Conservation (phyloP, 768 basidiomycete species). For the Rhizopogon roseolus region DNA sequence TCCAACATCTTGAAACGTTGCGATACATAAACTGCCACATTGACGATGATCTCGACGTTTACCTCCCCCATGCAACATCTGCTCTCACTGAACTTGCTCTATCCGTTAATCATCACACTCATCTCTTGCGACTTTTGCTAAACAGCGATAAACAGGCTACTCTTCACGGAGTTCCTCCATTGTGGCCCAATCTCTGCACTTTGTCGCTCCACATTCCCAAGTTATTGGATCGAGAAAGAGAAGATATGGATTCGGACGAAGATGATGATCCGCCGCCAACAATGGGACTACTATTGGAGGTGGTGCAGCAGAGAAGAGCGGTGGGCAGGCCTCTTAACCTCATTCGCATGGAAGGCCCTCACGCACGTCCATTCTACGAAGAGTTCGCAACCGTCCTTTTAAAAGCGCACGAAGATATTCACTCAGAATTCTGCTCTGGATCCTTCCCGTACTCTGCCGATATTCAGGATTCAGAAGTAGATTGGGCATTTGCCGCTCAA, state of each 20-base stretch:
- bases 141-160: constrained; percentile 30
- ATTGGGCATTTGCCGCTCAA: constrained; percentile 22
- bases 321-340: constrained; percentile 22
- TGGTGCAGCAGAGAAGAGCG: constrained; percentile 24
- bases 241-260: constrained; percentile 26
- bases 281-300: constrained; percentile 27
- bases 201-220: constrained; percentile 22
- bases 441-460: constrained; percentile 11
- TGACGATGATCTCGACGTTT: constrained; percentile 30
- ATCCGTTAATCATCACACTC: constrained; percentile 26
- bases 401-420: constrained; percentile 24
- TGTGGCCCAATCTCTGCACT: constrained; percentile 27
- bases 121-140: constrained; percentile 26
- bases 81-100: constrained; percentile 29
- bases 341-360: constrained; percentile 22
- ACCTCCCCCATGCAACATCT: constrained; percentile 27
- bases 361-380: constrained; percentile 20
- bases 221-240: constrained; percentile 26
- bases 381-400: constrained; percentile 16
- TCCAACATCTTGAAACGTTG: constrained; percentile 24
- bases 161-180: constrained; percentile 23
- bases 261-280: constrained; percentile 25
- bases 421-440: constrained; percentile 13
- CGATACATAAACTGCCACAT: constrained; percentile 31
- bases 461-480: constrained; percentile 14